Base-by-base conservation (phyloP, 2,329 filamentous ascomycete species). In the Dothistroma pini region DNA sequence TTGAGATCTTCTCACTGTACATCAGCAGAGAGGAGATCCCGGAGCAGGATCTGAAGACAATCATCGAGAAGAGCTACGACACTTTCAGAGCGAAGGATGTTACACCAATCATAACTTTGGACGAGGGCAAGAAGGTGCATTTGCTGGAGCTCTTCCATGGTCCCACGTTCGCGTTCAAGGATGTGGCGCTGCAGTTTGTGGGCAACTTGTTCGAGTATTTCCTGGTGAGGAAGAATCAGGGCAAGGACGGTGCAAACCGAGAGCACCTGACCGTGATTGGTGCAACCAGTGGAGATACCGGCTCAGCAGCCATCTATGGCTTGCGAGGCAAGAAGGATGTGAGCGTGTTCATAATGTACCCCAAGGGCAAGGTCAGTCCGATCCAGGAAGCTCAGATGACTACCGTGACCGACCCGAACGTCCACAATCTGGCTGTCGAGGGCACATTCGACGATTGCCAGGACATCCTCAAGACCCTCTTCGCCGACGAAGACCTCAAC, bases 381-480 rank as follows among this genome's bases (percentile, higher is more conserved):
- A 89, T 97, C 60, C 95, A 97, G 76, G 91, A 97, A 77, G 89
- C 90, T 4, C 95, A 97, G 79, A 97, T 97, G 95, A 97, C 93
- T 0, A 97, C 93, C 0, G 90, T 95, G 31, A 80, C 91, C 47
- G 95, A 97, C 75, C 79, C 84, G 61, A 97, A 97, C 73, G 93
- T 97, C 35, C 91, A 97, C 82, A 96, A 96, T 76, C 80, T 97
- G 52, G 87, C 90, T 57, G 89, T 97, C 12, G 86, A 89, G 54
- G 95, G 93, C 60, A 96, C 91, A 0, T 97, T 97, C 74, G 93
- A 97, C 72, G 92, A 97, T 74, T 97, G 95, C 78, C 93, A 88
- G 85, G 92, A 96, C 76, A 96, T 95, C 60, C 89, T 99, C 74
- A 97, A 99, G 79, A 88, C 90, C 1, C 84, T 99, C 54, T 97